Evolutionary conservation across 106 monocot species (phyloP).

Genomic region (Platanthera guangdongensis): DNA sequence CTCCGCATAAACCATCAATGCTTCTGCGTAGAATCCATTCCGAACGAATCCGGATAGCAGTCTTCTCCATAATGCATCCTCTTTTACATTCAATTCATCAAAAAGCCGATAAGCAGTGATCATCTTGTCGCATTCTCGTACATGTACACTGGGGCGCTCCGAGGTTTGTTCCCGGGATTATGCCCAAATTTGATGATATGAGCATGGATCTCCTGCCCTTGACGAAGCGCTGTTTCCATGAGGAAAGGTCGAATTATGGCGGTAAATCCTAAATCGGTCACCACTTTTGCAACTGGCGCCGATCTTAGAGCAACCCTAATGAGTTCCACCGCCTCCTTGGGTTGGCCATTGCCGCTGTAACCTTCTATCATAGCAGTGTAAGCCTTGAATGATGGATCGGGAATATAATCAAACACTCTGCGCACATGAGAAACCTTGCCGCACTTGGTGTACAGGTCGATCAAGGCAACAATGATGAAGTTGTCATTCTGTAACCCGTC

Average conservation of each 20-base stretch:
- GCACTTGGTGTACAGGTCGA: slow-evolving; percentile 45
- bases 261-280: slow-evolving; percentile 18
- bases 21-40: slow-evolving; percentile 23
- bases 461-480: slow-evolving; percentile 20
- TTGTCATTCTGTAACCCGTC: slow-evolving; percentile 21
- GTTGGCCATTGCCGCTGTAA: slow-evolving; percentile 19
- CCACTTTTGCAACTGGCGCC: not conserved
- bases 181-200: slow-evolving; percentile 28
- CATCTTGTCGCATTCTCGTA: slow-evolving; percentile 37
- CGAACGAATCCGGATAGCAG: slow-evolving; percentile 27
- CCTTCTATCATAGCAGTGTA: slow-evolving; percentile 51
- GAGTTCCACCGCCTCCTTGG: slow-evolving; percentile 18
- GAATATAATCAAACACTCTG: slow-evolving; percentile 16
- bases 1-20: slow-evolving; percentile 12
- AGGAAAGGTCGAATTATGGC: slow-evolving; percentile 22
- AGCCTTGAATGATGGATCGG: slow-evolving; percentile 14
- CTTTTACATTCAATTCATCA: slow-evolving; percentile 6
- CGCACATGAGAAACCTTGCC: slow-evolving; percentile 14
- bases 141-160: slow-evolving; percentile 14
- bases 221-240: slow-evolving; percentile 19
- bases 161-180: slow-evolving; percentile 22
- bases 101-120: slow-evolving; percentile 20
- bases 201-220: slow-evolving; percentile 38
- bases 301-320: slow-evolving; percentile 8
- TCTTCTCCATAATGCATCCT: slow-evolving; percentile 20